Evolutionary conservation across 208 protist species (phyloP), one percentile per base, ranked within the genome.

Genomic region (Acanthamoeba castellanii): DNA sequence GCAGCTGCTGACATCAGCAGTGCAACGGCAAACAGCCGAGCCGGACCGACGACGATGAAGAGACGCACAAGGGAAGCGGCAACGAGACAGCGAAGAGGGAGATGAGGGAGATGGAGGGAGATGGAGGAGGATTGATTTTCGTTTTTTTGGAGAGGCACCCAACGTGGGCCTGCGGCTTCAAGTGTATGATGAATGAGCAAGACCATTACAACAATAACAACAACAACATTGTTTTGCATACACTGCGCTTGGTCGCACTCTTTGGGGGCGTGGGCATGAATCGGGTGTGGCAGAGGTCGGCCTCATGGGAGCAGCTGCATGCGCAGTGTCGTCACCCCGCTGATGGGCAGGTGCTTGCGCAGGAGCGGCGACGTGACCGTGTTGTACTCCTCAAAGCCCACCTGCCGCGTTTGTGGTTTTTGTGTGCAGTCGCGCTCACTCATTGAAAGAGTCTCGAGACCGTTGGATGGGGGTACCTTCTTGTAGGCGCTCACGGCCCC

Each of bases 371-470:
- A 72, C 11, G 25, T 72, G n/a, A 37, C 66, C 1, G 66, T 37
- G 66, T 72, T 72, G 66, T 72, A 72, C 66, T 72, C 66, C 30
- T 72, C 66, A n/a, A 72, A 72, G 9, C 66, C 61, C 16, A 57
- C 52, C 52, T 57, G 52, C 42, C 42, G 42, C 42, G 42, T 47
- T 47, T 47, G 42, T 8, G 37, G 37, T 55, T 20, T 20, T 55
- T 14, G 50, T 13, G 52, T 57, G 2, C 7, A 20, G 52, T 20
- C 18, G 52, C 16, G 16, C 52, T 2, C 52, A 22, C 52, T 2
- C 52, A 20, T 11, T 8, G 50, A 0, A 55, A 11, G 50, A 55
- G 50, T n/a, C 47, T 9, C 7, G 52, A 57, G 52, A 57, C 2
- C 16, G 16, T 13, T 22, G 52, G 52, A 7, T 57, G 0, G 52